Evolutionary conservation across 768 basidiomycete genomes (phyloP), one percentile per base, ranked within the genome.

Genomic region (Dioszegia crocea): DNA sequence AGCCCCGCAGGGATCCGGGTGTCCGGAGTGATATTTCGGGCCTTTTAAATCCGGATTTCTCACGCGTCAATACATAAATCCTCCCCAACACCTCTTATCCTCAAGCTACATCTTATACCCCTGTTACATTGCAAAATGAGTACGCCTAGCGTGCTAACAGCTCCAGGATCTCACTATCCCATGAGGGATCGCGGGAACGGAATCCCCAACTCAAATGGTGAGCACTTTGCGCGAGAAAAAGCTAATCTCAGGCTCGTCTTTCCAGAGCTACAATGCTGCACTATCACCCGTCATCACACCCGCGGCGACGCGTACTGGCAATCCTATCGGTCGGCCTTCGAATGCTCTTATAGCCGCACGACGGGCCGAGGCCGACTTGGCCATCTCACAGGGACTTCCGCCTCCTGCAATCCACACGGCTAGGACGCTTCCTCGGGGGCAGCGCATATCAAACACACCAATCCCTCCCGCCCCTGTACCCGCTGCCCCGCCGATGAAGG

Each of bases 291-390:
- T 48, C 19, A 36, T 41, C 23, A 24, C 51, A 3, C 51, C 51
- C 11, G 36, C 51, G 3, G 21, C 51, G 23, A 53, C 51, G 8
- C 51, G 51, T 16, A 53, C 38, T 26, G 39, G 36, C 23, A 53
- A 53, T 19, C 51, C 51, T n/a, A 41, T 53, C 38, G 39, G 51
- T n/a, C 51, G 51, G 12, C 51, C 51, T 16, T 39, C 36, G 6
- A 53, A 53, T 36, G 38, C 36, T 14, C 38, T 53, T 21, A 39
- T 53, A 23, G 31, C 31, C 11, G 49, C 49, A 4, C 49, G 49
- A 17, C 31, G 36, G 14, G 26, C 26, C 2, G 16, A 16, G 9
- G 33, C 49, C 17, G 31, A n/a, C 2, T 8, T 19, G 30, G 49
- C 51, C 9, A 16, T 53, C 4, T n/a, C 36, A 23, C 38, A 53